These are phyloP conservation scores for Thinopyrum elongatum DNA, from an alignment of 176 grass and related monocot species.

Conservation along the genomic window DNA sequence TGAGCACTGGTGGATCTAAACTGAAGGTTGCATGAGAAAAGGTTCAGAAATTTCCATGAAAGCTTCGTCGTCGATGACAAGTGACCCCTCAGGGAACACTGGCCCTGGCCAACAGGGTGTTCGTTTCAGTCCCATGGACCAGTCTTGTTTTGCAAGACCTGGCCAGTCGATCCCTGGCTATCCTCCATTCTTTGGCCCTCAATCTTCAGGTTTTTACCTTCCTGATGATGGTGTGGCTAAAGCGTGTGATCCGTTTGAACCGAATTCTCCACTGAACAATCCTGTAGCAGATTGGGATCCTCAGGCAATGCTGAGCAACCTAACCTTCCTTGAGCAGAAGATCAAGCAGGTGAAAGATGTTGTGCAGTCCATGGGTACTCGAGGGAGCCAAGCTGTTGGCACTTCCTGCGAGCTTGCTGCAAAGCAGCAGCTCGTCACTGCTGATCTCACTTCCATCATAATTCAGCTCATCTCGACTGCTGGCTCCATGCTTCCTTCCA, in stretches of 20 bases:
- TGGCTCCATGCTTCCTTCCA: constrained; percentile 79
- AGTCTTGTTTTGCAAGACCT: constrained; percentile 41
- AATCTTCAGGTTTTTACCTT: constrained; percentile 42
- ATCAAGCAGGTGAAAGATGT: constrained; percentile 88
- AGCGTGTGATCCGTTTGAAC: constrained; percentile 43
- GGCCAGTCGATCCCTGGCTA: constrained; percentile 51
- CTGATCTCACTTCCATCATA: constrained; percentile 88
- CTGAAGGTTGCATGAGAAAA: constrained; percentile 37
- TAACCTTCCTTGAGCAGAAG: constrained; percentile 88
- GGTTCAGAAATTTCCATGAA: constrained; percentile 49
- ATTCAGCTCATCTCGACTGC: constrained; percentile 89
- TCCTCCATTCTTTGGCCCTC: constrained; percentile 40
- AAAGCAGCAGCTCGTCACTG: constrained; percentile 77
- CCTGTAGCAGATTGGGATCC: constrained; percentile 63
- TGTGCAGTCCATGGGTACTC: constrained; percentile 57
- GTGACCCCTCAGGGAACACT: constrained; percentile 18
- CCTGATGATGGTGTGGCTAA: constrained; percentile 52
- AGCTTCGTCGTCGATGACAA: constrained; percentile 44
- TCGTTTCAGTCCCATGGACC: constrained; percentile 33
- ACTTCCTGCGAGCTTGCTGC: constrained; percentile 46
- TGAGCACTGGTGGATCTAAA: constrained; percentile 18
- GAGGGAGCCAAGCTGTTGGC: constrained; percentile 41
- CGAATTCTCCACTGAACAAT: constrained; percentile 43
- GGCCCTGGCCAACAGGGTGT: constrained; percentile 32
- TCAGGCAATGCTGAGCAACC: constrained; percentile 61